These are phyloP conservation scores for Pistacia vera DNA, from an alignment of 345 rosid species.

Conservation along the genomic window DNA sequence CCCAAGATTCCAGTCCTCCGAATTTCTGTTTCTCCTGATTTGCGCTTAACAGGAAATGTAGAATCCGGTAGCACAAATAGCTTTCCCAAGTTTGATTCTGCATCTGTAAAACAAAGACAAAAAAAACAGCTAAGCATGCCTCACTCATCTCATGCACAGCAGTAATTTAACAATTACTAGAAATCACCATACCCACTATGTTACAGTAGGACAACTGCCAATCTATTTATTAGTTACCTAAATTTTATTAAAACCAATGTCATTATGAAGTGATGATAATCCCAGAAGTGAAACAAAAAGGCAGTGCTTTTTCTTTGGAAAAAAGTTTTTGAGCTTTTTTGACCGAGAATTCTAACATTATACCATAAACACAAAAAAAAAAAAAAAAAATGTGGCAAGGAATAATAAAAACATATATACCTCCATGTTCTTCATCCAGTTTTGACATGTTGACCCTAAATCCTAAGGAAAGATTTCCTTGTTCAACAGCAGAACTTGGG, in stretches of 20 bases:
- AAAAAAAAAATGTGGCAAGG: neutral
- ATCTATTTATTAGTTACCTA: neutral
- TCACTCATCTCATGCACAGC: neutral
- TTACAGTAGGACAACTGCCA: neutral
- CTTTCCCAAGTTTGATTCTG: conserved; percentile 46
- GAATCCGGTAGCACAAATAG: conserved; percentile 34
- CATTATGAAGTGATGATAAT: neutral
- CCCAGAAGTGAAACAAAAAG: too few relatives aligned
- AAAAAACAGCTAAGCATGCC: neutral
- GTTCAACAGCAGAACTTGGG: conserved; percentile 36
- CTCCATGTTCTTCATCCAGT: conserved; percentile 36
- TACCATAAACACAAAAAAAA: neutral
- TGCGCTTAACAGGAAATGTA: conserved; percentile 29
- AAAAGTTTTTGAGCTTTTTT: neutral
- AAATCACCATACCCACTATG: neutral
- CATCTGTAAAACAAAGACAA: neutral
- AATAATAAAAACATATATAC: conserved; percentile 27
- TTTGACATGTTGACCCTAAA: conserved; percentile 16
- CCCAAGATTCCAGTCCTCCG: conserved; percentile 39
- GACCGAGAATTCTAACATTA: neutral
- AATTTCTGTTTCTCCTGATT: conserved; percentile 37
- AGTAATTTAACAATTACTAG: neutral
- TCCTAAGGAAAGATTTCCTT: conserved; percentile 11
- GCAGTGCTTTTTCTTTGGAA: too few relatives aligned
- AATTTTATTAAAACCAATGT: neutral